phyloP scores from a whole-genome alignment of 306 rosid species.

The Quercus engelmannii region DNA sequence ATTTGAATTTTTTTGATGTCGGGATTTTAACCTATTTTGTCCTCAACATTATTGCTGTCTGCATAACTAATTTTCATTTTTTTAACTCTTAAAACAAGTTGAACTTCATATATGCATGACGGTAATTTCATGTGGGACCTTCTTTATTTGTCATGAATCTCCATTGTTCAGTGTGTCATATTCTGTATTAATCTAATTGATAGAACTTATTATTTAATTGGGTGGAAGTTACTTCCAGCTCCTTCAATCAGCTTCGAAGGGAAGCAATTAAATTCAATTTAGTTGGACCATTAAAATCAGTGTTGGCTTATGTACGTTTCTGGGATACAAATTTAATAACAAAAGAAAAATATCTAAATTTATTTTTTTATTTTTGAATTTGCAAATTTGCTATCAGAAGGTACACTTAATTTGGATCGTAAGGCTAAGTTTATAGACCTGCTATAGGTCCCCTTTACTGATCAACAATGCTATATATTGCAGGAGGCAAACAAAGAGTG shows the following conservation, averaged over 20 bases:
- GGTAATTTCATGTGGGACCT: neutral
- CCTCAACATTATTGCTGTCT: neutral
- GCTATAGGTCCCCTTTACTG: neutral
- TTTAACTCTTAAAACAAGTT: neutral
- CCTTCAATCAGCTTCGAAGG: neutral
- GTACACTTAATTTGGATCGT: neutral
- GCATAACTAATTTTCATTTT: neutral
- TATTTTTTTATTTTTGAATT: neutral
- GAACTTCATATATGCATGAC: neutral
- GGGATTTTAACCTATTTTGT: neutral
- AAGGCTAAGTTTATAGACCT: neutral
- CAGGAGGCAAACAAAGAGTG: constrained; percentile 59
- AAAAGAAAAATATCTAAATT: neutral
- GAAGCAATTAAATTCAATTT: neutral
- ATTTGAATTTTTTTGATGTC: neutral
- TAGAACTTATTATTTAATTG: neutral
- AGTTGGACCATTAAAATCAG: neutral
- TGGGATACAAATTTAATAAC: neutral
- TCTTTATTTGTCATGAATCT: neutral
- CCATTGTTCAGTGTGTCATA: neutral
- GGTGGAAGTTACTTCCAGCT: neutral
- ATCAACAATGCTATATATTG: constrained; percentile 15
- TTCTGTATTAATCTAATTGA: neutral
- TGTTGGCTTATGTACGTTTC: neutral
- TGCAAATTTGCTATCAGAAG: neutral